Evolutionary conservation across 257 asterid genomes (phyloP).

Genomic region (Knoxia roxburghii): DNA sequence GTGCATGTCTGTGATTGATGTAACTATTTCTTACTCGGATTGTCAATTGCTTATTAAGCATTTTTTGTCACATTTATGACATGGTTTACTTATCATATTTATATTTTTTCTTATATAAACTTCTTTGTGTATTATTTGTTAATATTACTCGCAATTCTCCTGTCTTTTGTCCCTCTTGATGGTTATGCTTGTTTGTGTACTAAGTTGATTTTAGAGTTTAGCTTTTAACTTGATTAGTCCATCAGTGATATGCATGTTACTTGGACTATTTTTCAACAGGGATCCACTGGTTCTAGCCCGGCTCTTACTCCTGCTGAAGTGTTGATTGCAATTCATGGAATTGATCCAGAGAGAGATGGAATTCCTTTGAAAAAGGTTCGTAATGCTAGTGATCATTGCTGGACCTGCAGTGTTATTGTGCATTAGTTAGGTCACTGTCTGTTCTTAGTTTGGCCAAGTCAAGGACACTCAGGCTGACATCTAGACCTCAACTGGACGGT

Average conservation of each 20-base stretch:
- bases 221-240: neutral
- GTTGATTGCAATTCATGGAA: constrained; percentile 88
- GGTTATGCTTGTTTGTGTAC: neutral
- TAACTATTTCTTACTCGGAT: no score
- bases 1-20: no score
- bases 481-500: no score
- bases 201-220: neutral
- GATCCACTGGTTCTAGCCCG: constrained; percentile 53
- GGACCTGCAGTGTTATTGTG: neutral
- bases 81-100: neutral
- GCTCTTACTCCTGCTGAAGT: constrained; percentile 91
- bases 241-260: neutral
- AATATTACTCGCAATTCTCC: no score
- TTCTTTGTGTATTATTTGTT: no score
- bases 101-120: neutral
- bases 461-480: no score
- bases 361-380: constrained; percentile 87
- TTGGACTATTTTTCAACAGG: constrained; percentile 36
- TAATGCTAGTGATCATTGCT: neutral
- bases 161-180: no score
- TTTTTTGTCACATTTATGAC: neutral
- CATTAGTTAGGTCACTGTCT: neutral
- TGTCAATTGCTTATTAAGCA: neutral
- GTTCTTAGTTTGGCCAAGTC: neutral
- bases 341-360: constrained; percentile 86